Base-by-base conservation (phyloP, 495 filamentous ascomycete species). In the Rusavskia elegans region DNA sequence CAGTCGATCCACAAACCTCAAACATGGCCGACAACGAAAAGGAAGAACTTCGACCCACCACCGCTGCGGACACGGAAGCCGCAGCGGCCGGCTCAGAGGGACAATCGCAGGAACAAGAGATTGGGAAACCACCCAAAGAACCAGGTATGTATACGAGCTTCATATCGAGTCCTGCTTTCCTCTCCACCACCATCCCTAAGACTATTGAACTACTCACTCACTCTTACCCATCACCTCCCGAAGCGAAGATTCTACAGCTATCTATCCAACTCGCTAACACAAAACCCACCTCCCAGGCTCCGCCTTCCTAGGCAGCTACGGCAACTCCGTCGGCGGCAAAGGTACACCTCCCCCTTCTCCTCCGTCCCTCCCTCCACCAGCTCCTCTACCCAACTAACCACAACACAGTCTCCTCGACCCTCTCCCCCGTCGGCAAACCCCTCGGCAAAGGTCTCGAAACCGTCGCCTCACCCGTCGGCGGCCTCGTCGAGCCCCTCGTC, bases 361-460 rank as follows among this genome's bases (percentile, higher is more conserved):
- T 0, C 23, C 11, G 48, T 30, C 4, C 19, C 7, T 5, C 42
- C 11, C 53, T 19, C 14, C 1, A 14, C 14, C 23, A 1, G 6
- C 2, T 23, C 8, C 2, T 19, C 2, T n/a, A 50, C 40, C 35
- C 41, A 37, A 25, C 38, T 11, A 42, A 39, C 20, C 48, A 48
- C 32, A 38, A 50, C 50, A 3, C 45, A 41, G 58, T 63, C 30
- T 32, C 54, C 52, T 53, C 49, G 30, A 51, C 54, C 41, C 56
- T 63, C 21, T 53, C 56, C 37, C 53, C 55, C 37, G 56, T 63
- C 19, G 60, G 60, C 14, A 38, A 55, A 17, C 60, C 60, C 1
- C 40, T 63, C 17, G 60, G 60, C 48, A 63, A 58, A 44, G 60
- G 60, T 9, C 52, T 63, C 5, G 54, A 57, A 37, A 56, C 45